Conservation (phyloP, 78 protist species). For the Isochrysis galbana region DNA sequence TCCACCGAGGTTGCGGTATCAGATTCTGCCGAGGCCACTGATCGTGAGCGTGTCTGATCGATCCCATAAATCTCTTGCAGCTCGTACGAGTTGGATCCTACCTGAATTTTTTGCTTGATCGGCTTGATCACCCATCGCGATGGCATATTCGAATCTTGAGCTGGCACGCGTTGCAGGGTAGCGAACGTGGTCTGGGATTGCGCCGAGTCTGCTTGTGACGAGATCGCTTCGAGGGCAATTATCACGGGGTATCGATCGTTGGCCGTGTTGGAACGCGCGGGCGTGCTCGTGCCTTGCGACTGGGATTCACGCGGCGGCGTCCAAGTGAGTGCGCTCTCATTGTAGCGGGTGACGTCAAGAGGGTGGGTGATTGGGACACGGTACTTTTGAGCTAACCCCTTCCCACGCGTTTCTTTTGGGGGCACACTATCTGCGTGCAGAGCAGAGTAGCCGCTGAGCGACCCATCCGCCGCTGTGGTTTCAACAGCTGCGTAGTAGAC, state of each 20-base stretch:
- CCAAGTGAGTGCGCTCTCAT: neutral
- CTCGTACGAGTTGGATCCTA: neutral
- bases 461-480: neutral
- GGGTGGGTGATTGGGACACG: neutral
- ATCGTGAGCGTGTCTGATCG: neutral
- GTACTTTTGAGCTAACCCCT: conserved; percentile 25
- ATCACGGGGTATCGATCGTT: conserved; percentile 31
- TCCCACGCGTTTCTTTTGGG: neutral
- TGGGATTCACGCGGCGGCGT: neutral
- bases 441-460: neutral
- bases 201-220: neutral
- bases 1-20: neutral
- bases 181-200: conserved; percentile 41
- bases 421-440: neutral
- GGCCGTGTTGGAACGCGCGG: neutral
- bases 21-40: neutral
- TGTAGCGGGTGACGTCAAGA: neutral
- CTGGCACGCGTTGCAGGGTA: neutral
- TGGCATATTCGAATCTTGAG: neutral
- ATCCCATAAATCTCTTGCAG: conserved; percentile 59
- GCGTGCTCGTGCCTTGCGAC: no score
- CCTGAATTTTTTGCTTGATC: conserved; percentile 56
- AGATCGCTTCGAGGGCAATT: neutral
- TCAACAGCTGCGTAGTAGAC: neutral
- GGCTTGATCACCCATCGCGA: neutral